These are phyloP conservation scores for Pyrenophora seminiperda DNA, from an alignment of 2,329 filamentous ascomycete species.

Conservation along the genomic window DNA sequence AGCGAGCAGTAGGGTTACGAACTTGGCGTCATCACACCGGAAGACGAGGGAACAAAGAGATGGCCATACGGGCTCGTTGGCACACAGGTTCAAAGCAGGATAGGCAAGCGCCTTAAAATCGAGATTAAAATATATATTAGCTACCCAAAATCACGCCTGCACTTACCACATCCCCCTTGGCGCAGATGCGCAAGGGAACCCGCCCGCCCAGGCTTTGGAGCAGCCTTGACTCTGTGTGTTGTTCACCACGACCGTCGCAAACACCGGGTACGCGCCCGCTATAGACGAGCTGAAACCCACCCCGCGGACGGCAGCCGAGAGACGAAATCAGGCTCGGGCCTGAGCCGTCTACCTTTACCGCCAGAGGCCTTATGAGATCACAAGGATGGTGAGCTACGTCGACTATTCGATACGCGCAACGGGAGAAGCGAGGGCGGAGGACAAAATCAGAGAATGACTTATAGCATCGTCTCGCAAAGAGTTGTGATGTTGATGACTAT, in stretches of 20 bases:
- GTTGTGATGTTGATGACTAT: neutral
- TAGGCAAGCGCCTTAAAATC: constrained; percentile 17
- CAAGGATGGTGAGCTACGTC: constrained; percentile 20
- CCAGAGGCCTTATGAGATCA: constrained; percentile 18
- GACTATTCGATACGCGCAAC: constrained; percentile 16
- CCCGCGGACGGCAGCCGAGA: constrained; percentile 16
- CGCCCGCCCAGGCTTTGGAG: constrained; percentile 21
- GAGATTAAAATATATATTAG: constrained; percentile 16
- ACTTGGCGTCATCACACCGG: constrained; percentile 13
- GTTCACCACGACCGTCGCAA: constrained; percentile 6
- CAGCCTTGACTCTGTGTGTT: constrained; percentile 17
- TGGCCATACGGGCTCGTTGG: constrained; percentile 7
- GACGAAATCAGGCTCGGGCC: constrained; percentile 6
- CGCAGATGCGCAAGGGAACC: constrained; percentile 15
- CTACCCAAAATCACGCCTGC: constrained; percentile 7
- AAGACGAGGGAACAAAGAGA: constrained; percentile 14
- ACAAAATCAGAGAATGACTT: too few species aligned
- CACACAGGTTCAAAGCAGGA: constrained; percentile 7
- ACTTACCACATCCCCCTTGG: constrained; percentile 17
- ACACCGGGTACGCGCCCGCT: constrained; percentile 16
- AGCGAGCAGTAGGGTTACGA: constrained; percentile 13
- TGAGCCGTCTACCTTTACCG: constrained; percentile 15
- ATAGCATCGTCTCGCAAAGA: neutral
- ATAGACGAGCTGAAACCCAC: constrained; percentile 12
- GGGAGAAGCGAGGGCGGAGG: constrained; percentile 1